Evolutionary conservation across 1,284 basidiomycete species (phyloP), one percentile per base, ranked within the genome.

Genomic region (Lentinula novae-zelandiae): DNA sequence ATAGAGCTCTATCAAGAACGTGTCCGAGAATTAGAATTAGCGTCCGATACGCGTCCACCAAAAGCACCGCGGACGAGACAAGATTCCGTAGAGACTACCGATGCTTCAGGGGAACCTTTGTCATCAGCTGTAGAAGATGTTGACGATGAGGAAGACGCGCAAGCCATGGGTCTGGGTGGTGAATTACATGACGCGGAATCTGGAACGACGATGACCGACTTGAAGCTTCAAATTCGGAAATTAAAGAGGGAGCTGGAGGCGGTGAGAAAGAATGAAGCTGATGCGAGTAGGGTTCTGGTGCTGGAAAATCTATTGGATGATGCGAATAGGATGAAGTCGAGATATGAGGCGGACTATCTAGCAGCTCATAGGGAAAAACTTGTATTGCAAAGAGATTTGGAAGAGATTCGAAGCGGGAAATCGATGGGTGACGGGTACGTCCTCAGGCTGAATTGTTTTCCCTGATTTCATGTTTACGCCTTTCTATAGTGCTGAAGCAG

Each of bases 221-320:
- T 97, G 63, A 96, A 95, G 71, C 79, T 97, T 34, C 87, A 92
- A 68, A 85, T 97, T 50, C 84, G 89, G 64, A 89, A 86, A 62
- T 80, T 98, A n/a, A 80, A 93, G 69, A 79, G 93, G 17, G 92
- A 98, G 69, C 79, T 98, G 38, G 88, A 90, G 53, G 82, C 84
- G 6, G 82, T 89, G 22, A 81, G 82, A 72, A 86, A 85, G 71
- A 88, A 91, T 66, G 88, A 91, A 69, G 87, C 79, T 9, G 92
- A 93, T 67, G 80, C 85, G 4, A 90, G 88, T 62, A 82, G 86
- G 22, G 76, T 95, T 2, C 72, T 93, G 12, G 92, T 96, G 6
- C 78, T 98, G 42, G 93, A 98, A 76, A 95, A 93, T 66, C 75
- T 97, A 62, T 78, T 98, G 56, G 92, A 95, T 57, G 96, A 98